Percentiles rank a stretch among this genome's conserved stretches.
Evolutionary conservation across 441 rosid genomes (phyloP).

Genomic region (Arabidopsis lyrata): DNA sequence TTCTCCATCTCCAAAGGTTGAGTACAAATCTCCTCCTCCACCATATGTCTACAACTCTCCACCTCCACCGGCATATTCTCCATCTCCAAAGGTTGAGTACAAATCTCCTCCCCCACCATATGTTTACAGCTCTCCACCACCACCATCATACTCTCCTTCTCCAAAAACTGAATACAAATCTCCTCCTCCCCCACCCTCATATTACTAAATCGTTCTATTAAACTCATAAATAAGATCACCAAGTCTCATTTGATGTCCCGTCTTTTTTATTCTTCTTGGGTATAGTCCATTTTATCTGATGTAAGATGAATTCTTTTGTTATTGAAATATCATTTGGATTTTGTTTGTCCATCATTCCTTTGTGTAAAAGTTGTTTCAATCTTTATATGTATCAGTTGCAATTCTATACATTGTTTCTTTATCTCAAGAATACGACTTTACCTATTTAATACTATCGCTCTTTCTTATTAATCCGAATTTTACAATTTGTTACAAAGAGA

Average conservation of each 20-base stretch:
- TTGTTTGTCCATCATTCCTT: not conserved
- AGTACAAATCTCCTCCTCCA: constrained; percentile 8
- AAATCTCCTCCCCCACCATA: constrained; percentile 31
- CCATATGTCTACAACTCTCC: constrained; percentile 13
- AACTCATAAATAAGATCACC: constrained; percentile 15
- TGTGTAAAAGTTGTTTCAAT: not conserved
- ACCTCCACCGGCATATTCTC: constrained; percentile 2
- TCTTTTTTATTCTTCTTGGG: not conserved
- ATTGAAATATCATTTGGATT: constrained; percentile 22
- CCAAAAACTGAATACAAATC: constrained; percentile 33
- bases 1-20: constrained; percentile 23
- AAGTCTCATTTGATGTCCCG: not conserved
- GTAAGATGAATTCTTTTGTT: not conserved
- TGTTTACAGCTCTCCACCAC: not conserved
- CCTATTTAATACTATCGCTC: too few species aligned
- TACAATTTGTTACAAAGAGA: too few species aligned
- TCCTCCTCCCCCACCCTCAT: constrained; percentile 28
- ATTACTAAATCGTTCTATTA: not conserved
- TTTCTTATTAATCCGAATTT: too few species aligned
- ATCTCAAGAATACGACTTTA: not conserved
- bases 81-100: constrained; percentile 22
- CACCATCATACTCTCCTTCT: constrained; percentile 17
- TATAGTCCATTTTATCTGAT: not conserved
- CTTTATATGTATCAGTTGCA: constrained; percentile 6
- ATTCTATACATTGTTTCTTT: not conserved